These are phyloP conservation scores for Trichocomaceae sp. DNA, from an alignment of 2,329 filamentous ascomycete genomes.

Conservation along the genomic window DNA sequence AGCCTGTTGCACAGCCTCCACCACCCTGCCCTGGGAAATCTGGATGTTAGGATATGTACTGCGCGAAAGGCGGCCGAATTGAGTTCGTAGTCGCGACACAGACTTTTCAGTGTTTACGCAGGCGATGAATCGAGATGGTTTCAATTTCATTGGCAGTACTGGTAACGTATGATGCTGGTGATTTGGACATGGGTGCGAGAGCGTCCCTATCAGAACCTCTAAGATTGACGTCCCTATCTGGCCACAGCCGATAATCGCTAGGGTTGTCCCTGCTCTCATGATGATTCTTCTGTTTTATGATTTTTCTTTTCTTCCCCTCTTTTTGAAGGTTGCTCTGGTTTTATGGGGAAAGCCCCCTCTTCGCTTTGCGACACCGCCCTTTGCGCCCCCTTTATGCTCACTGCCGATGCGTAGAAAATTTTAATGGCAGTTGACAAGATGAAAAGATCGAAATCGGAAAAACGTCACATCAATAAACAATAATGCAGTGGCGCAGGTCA, in stretches of 20 bases:
- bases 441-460: not conserved
- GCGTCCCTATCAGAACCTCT: conserved; percentile 5
- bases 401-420: not conserved
- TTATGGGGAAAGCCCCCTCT: not conserved
- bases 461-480: not conserved
- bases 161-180: conserved; percentile 7
- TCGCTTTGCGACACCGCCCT: too few relatives aligned
- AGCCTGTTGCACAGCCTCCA: conserved; percentile 9
- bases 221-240: conserved; percentile 11
- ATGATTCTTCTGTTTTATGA: not conserved
- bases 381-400: too few relatives aligned
- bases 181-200: conserved; percentile 11
- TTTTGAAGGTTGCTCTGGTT: not conserved
- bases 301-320: not conserved
- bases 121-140: conserved; percentile 11
- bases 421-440: not conserved
- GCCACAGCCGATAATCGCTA: conserved; percentile 11
- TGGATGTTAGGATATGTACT: conserved; percentile 9
- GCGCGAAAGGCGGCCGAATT: conserved; percentile 11
- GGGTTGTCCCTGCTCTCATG: conserved; percentile 9
- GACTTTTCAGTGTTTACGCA: conserved; percentile 12
- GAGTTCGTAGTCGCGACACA: conserved; percentile 8
- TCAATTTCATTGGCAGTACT: conserved; percentile 8
- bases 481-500: not conserved
- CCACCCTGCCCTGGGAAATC: conserved; percentile 8